Conservation (phyloP, 192 early-diverging fungal genomes). For the Lobosporangium transversale region DNA sequence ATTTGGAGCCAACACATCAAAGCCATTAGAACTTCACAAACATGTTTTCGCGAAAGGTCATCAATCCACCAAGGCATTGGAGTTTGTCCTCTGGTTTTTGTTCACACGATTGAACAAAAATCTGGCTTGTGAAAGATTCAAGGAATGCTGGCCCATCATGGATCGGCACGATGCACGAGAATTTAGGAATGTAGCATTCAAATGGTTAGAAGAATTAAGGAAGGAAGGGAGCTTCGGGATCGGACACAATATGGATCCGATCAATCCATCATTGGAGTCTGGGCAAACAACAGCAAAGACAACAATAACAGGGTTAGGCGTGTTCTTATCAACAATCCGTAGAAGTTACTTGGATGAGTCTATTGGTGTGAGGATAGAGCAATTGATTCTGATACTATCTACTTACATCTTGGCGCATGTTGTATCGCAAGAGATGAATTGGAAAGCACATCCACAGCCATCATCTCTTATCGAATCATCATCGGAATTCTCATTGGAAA, state of each 20-base stretch:
- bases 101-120: slow-evolving; percentile 53
- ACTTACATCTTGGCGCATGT: slow-evolving; percentile 25
- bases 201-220: slow-evolving; percentile 68
- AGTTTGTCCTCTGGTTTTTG: slow-evolving; percentile 67
- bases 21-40: slow-evolving; percentile 55
- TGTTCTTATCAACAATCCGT: slow-evolving; percentile 39
- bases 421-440: neutral
- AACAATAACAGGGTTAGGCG: slow-evolving; percentile 27
- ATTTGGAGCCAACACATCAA: slow-evolving; percentile 6
- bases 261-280: neutral
- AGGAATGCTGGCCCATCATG: slow-evolving; percentile 64
- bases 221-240: slow-evolving; percentile 51
- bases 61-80: slow-evolving; percentile 64
- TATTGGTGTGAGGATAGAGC: slow-evolving; percentile 40
- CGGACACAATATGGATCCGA: slow-evolving; percentile 13
- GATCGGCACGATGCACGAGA: slow-evolving; percentile 64
- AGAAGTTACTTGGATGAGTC: slow-evolving; percentile 48
- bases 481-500: neutral
- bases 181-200: slow-evolving; percentile 64
- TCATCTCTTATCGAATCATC: neutral
- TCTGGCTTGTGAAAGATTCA: slow-evolving; percentile 57
- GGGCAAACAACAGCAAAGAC: no score
- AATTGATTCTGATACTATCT: slow-evolving; percentile 36
- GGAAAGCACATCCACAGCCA: neutral
- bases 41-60: slow-evolving; percentile 64